These are phyloP conservation scores for Urtica urens DNA, from an alignment of 306 rosid genomes.

Conservation along the genomic window DNA sequence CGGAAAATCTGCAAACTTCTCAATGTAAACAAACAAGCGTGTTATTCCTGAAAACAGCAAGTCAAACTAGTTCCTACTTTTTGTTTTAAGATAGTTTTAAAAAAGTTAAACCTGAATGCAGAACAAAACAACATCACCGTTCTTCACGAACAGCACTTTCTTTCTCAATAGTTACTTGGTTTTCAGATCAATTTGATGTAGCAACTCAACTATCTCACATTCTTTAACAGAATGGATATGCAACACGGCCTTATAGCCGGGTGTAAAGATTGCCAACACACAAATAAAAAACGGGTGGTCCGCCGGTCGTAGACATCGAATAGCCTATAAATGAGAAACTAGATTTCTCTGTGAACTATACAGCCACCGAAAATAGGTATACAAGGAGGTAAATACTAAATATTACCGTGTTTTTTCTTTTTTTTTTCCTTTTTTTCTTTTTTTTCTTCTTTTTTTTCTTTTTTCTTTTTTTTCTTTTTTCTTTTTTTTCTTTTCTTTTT, in stretches of 20 bases:
- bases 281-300: too few species aligned
- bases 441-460: too few species aligned
- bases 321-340: too few species aligned
- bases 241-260: conserved; percentile 94
- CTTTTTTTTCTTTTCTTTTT: too few species aligned
- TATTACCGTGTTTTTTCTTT: too few species aligned
- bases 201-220: conserved; percentile 88
- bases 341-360: too few species aligned
- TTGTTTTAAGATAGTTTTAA: neutral
- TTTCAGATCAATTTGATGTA: conserved; percentile 87
- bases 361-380: too few species aligned
- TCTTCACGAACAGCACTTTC: conserved; percentile 82
- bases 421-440: too few species aligned
- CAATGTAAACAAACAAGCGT: conserved; percentile 25
- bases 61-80: neutral
- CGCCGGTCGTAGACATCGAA: too few species aligned
- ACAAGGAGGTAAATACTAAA: too few species aligned
- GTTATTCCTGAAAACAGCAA: neutral
- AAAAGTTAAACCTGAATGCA: conserved; percentile 68
- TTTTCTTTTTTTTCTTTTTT: too few species aligned
- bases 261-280: too few species aligned
- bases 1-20: conserved; percentile 64
- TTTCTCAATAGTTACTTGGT: conserved; percentile 75
- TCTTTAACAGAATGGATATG: conserved; percentile 90
- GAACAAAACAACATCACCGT: conserved; percentile 69